Evolutionary conservation across 805 yeast species (phyloP), one percentile per base, ranked within the genome.

Genomic region (Yarrowia divulgata): DNA sequence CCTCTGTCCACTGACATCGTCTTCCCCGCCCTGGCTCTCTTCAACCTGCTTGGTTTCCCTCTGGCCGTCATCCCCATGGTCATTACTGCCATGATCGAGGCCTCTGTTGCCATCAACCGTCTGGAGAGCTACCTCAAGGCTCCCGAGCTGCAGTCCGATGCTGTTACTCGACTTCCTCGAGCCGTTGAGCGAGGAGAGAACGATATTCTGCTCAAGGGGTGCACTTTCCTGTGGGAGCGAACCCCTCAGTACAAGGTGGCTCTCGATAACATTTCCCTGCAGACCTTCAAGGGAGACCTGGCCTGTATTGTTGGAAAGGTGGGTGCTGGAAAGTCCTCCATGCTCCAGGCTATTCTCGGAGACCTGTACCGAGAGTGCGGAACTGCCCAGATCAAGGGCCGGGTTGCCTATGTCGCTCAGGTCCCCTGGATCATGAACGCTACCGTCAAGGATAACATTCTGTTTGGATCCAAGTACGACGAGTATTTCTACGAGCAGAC

Each of bases 381-480:
- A 52, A 80, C 84, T 23, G 93, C 90, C 6, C 81, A 82, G 18
- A 85, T 89, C 12, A 88, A 85, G 75, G 98, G 98, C 50, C 83
- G 85, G 60, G 82, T 91, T 43, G 98, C 98, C 0, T 94, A 93
- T 77, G 97, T 90, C 50, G 88, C 97, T 69, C 93, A 92, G 23
- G 88, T 90, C 48, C 96, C 99, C 1, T 95, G 99, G 99, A 93
- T 95, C 72, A 90, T 93, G 90, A 95, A 95, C 77, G 98, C 97
- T 43, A 84, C 96, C 3, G 94, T 95, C 6, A 84, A 85, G 74
- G 92, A 89, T 18, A 91, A 91, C 75, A 90, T 91, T 68, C 64
- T 83, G 14, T 91, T 91, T 79, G 97, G 97, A 16, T 71, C 75
- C 19, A 84, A 84, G 18, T 87, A 76, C 69, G 85, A 88, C 69